Conservation (phyloP, 768 basidiomycete species). For the Podaxis sp. region DNA sequence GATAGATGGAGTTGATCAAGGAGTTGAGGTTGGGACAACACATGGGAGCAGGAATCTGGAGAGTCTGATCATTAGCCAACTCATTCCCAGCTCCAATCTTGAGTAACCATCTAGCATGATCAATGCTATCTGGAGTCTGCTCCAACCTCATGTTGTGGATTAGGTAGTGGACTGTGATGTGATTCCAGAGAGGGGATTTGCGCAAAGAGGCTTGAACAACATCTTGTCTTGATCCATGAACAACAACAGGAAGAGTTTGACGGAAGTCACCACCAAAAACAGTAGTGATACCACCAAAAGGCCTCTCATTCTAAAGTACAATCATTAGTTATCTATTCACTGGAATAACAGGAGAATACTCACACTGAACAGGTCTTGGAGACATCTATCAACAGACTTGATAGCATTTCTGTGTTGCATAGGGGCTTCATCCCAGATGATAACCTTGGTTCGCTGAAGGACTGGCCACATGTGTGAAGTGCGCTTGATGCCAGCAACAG, state of each 20-base stretch:
- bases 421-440: conserved; percentile 6
- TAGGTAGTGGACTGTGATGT: neutral
- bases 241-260: conserved; percentile 18
- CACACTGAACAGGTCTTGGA: neutral
- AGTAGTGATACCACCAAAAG: conserved; percentile 9
- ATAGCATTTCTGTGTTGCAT: neutral
- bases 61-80: neutral
- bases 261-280: neutral
- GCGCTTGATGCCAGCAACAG: neutral
- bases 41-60: neutral
- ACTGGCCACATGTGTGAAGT: neutral
- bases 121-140: too few species aligned
- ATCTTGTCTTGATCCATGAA: neutral
- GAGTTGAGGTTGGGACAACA: neutral
- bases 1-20: neutral
- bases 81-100: conserved; percentile 1
- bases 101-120: too few species aligned
- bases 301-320: neutral
- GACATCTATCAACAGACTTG: neutral
- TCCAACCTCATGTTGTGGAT: too few species aligned
- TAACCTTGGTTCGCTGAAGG: neutral
- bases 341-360: too few species aligned
- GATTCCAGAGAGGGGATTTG: neutral
- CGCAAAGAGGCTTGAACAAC: neutral
- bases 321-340: too few species aligned